Evolutionary conservation across 495 filamentous ascomycete species (phyloP).

Genomic region (Staphylotrichum longicolle): DNA sequence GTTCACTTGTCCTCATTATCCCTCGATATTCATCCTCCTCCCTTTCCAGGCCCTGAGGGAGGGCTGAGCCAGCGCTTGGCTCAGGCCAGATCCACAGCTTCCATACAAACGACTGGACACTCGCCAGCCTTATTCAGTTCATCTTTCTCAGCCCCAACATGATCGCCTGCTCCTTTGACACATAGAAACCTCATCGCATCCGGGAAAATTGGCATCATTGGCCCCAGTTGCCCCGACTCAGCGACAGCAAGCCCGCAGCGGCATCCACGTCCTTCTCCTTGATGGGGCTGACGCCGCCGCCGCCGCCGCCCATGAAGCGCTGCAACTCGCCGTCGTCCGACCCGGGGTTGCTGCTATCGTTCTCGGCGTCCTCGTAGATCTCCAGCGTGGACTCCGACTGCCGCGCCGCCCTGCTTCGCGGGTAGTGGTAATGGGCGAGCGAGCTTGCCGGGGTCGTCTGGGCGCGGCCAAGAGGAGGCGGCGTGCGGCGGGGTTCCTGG

Average conservation of each 20-base stretch:
- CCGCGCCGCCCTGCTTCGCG: background rate
- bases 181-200: too few relatives aligned
- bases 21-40: too few relatives aligned
- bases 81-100: background rate
- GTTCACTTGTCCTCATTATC: too few relatives aligned
- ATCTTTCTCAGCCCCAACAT: too few relatives aligned
- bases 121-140: too few relatives aligned
- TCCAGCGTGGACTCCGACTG: constrained; percentile 25
- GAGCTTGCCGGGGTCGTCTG: constrained; percentile 34
- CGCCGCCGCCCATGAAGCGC: constrained; percentile 62
- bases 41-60: background rate
- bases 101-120: too few relatives aligned
- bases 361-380: constrained; percentile 43
- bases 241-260: constrained; percentile 70
- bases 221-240: constrained; percentile 60
- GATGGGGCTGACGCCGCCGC: constrained; percentile 56
- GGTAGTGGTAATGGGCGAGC: background rate
- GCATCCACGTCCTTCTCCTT: constrained; percentile 70
- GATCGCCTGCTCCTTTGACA: too few relatives aligned
- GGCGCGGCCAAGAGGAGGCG: constrained; percentile 31
- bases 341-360: background rate
- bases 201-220: constrained; percentile 21
- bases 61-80: background rate
- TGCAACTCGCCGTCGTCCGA: constrained; percentile 55
- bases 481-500: constrained; percentile 27